A percentile compares a stretch with the other conserved stretches of the same genome.
These are phyloP conservation scores for Melampsora larici-populina DNA, from an alignment of 1,284 basidiomycete genomes.

Conservation along the genomic window DNA sequence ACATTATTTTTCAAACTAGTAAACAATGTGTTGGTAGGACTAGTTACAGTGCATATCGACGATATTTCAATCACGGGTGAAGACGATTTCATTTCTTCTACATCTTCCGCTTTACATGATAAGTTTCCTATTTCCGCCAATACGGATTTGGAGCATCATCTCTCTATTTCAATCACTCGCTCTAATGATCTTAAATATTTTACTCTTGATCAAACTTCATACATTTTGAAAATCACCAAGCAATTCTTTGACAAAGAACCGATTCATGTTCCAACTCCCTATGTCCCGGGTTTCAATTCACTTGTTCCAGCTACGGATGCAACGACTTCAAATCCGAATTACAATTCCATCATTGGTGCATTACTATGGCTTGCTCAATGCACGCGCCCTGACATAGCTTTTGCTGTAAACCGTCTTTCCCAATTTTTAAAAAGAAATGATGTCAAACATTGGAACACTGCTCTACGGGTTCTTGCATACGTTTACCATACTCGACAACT, in stretches of 20 bases:
- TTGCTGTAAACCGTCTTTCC: conserved; percentile 7
- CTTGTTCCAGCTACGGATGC: background rate
- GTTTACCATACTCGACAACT: too few relatives aligned
- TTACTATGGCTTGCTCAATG: conserved; percentile 1
- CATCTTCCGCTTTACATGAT: background rate
- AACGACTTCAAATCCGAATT: background rate
- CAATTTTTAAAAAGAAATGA: background rate
- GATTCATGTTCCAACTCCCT: background rate
- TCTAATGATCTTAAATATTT: background rate
- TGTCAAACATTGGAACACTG: background rate
- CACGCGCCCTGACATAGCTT: too few relatives aligned
- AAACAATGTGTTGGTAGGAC: background rate
- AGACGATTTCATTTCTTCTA: background rate
- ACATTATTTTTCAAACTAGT: too few relatives aligned
- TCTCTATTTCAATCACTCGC: background rate
- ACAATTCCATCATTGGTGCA: conserved; percentile 5
- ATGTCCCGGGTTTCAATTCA: background rate
- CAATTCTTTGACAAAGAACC: background rate
- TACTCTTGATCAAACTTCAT: conserved; percentile 1
- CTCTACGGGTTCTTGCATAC: background rate
- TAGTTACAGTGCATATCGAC: background rate
- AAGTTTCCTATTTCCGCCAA: background rate
- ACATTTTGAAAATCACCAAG: background rate
- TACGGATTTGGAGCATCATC: background rate
- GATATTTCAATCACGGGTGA: background rate